These are phyloP conservation scores for Aspergillus tamarii DNA, from an alignment of 2,329 filamentous ascomycete species.

Conservation along the genomic window DNA sequence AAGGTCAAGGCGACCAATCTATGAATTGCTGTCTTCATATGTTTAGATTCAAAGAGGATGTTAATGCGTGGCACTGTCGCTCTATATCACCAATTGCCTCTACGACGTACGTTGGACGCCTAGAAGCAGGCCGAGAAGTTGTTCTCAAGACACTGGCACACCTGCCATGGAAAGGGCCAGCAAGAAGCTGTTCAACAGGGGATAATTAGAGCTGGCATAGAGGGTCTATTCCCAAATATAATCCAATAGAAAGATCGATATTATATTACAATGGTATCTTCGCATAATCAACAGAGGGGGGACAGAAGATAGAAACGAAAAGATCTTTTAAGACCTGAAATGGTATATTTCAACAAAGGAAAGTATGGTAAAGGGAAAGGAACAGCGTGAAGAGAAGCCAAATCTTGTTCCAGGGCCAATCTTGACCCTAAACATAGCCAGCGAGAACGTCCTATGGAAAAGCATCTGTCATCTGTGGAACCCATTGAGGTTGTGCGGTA, in stretches of 20 bases:
- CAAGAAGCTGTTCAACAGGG: neutral
- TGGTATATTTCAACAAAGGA: neutral
- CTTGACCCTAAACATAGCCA: neutral
- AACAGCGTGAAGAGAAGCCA: neutral
- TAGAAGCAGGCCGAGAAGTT: neutral
- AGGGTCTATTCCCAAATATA: neutral
- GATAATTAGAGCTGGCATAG: neutral
- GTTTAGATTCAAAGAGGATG: neutral
- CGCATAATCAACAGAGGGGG: neutral
- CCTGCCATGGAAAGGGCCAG: too few relatives aligned
- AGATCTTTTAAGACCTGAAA: neutral
- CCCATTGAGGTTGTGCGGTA: neutral
- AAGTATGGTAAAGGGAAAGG: neutral
- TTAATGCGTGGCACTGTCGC: neutral
- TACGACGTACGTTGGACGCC: neutral
- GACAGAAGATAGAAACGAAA: neutral
- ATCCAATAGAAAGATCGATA: neutral
- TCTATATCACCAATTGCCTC: neutral
- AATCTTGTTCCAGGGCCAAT: neutral
- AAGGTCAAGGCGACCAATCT: conserved; percentile 27
- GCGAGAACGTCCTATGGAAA: neutral
- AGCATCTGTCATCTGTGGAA: neutral
- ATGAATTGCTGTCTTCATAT: neutral
- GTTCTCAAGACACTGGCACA: neutral
- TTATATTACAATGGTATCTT: neutral